Conservation (phyloP, 1,284 basidiomycete species). For the Crocinoboletus sp. region DNA sequence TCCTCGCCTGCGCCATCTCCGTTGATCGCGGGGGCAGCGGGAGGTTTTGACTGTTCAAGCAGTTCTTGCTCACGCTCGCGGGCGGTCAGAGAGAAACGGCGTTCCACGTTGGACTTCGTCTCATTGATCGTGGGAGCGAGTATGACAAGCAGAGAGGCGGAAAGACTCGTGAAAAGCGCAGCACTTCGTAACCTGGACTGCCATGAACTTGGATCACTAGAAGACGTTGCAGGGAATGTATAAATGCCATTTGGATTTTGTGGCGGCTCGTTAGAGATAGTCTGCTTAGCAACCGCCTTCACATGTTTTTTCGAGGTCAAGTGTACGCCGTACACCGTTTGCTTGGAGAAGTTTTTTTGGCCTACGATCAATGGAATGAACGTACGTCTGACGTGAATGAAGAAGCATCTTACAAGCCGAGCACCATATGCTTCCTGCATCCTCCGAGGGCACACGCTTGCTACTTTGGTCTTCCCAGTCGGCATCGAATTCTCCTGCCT, state of each 20-base stretch:
- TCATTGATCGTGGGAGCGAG: slow-evolving; percentile 75
- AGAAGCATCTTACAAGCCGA: slow-evolving; percentile 70
- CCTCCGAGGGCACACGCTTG: slow-evolving; percentile 39
- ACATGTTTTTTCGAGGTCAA: slow-evolving; percentile 92
- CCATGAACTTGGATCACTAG: slow-evolving; percentile 36
- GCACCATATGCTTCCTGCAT: slow-evolving; percentile 84
- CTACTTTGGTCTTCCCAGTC: slow-evolving; percentile 68
- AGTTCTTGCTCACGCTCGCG: slow-evolving; percentile 94
- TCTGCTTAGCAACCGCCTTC: slow-evolving; percentile 80
- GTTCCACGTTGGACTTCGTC: slow-evolving; percentile 95
- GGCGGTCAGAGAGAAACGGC: slow-evolving; percentile 93
- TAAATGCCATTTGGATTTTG: slow-evolving; percentile 59
- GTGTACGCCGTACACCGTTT: slow-evolving; percentile 97
- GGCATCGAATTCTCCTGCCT: slow-evolving; percentile 59
- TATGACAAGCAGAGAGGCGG: slow-evolving; percentile 59
- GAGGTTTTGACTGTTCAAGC: slow-evolving; percentile 75
- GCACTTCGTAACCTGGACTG: slow-evolving; percentile 62
- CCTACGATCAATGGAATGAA: slow-evolving; percentile 44
- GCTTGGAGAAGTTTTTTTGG: slow-evolving; percentile 92
- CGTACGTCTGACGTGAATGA: slow-evolving; percentile 4
- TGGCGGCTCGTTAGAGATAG: slow-evolving; percentile 47
- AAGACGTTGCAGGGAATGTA: slow-evolving; percentile 20
- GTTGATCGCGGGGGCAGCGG: slow-evolving; percentile 50
- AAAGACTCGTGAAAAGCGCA: slow-evolving; percentile 72
- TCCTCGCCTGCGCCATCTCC: slow-evolving; percentile 61